Evolutionary conservation across 2,329 filamentous ascomycete species (phyloP), one percentile per base, ranked within the genome.

Genomic region (Fusarium sp.): DNA sequence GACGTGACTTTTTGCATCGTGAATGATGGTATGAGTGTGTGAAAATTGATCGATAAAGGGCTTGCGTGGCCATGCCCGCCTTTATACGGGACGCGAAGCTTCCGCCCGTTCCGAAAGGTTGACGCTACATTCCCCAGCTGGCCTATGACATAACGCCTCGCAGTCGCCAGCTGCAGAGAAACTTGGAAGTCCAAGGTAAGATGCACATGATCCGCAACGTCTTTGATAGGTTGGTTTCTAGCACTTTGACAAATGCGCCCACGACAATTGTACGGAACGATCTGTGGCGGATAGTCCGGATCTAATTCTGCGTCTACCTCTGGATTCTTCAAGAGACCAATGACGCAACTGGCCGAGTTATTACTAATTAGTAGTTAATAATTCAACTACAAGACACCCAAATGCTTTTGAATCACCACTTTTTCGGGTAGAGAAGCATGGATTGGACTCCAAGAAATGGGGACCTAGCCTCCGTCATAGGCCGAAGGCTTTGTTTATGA

Each of bases 1-100:
- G 81, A 65, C 35, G 73, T 78, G 9, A 81, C 79, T 59, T 82
- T 84, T 52, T 84, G 76, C 82, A 84, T 84, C 18, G 52, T 67
- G 29, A 29, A 29, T 22, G 6, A 36, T 38, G 5, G 20, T 58
- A 27, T 58, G 54, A 58, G 14, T 29, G 22, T 38, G 56, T n/a
- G 9, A 40, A 14, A 22, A 40, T 13, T 36, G 7, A 36, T 36
- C 6, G 14, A 36, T 36, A 16, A 36, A 36, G 14, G 16, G 35
- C 35, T 36, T 54, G 47, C 47, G 47, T 31, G 47, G 47, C 47
- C 27, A 14, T 38, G 35, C 35, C 27, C 35, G 35, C 18, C 35
- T 58, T 58, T 57, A 58, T 58, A 58, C 31, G 35, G 35, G 56
- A 3, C 1, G 4, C 22, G 33, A 38, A 38, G 35, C 33, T 58